These are phyloP conservation scores for Mycena filopes DNA, from an alignment of 768 basidiomycete genomes.

Conservation along the genomic window DNA sequence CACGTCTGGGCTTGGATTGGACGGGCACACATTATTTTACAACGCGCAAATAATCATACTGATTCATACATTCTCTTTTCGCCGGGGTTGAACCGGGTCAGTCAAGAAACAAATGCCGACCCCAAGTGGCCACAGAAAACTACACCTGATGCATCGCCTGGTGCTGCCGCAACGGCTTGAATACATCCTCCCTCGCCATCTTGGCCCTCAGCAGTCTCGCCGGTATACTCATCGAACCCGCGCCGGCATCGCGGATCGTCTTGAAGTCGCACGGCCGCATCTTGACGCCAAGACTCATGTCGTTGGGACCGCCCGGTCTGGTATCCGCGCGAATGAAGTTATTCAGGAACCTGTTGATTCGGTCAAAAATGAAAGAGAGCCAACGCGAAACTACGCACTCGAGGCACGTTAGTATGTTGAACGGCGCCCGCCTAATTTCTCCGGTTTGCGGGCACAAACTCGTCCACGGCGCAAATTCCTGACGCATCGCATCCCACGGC, in stretches of 20 bases:
- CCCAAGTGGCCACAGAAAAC: too few species aligned
- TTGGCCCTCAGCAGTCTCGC: slow-evolving; percentile 5
- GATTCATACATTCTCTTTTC: too few species aligned
- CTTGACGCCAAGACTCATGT: not conserved
- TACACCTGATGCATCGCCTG: too few species aligned
- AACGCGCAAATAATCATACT: too few species aligned
- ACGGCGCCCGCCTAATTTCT: not conserved
- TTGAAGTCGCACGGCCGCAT: slow-evolving; percentile 8
- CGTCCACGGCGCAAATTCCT: not conserved
- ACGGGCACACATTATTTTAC: too few species aligned
- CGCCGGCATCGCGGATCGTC: slow-evolving; percentile 1
- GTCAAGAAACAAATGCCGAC: too few species aligned
- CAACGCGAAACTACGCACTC: not conserved
- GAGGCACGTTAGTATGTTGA: not conserved
- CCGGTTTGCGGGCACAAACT: not conserved
- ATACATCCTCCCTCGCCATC: slow-evolving; percentile 10
- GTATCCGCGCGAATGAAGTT: slow-evolving; percentile 1
- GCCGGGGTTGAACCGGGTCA: too few species aligned
- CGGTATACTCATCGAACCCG: not conserved
- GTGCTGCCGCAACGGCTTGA: slow-evolving; percentile 3
- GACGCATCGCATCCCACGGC: too few species aligned
- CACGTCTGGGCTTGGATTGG: too few species aligned
- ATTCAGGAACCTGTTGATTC: slow-evolving; percentile 4
- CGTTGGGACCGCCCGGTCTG: too few species aligned
- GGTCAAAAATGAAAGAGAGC: not conserved